Percentiles rank a stretch among this genome's conserved stretches.
Evolutionary conservation across 208 protist species (phyloP).

Genomic region (Trypanosoma caninum): DNA sequence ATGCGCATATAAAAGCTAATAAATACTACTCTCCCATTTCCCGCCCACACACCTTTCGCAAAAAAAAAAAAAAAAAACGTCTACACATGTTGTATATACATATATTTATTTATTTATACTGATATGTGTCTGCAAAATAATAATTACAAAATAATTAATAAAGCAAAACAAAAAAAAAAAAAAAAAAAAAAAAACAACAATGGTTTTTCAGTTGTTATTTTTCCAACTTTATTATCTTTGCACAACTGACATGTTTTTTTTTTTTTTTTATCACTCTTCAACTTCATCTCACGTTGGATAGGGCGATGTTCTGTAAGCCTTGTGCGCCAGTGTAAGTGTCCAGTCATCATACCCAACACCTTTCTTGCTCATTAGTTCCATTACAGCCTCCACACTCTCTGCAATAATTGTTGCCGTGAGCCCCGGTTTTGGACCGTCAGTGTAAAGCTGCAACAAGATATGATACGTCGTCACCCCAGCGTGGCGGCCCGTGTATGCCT

Average conservation of each 20-base stretch:
- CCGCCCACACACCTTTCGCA: not conserved
- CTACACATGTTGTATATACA: not conserved
- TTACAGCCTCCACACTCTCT: slow-evolving; percentile 17
- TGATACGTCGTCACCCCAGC: slow-evolving; percentile 13
- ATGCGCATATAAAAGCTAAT: not conserved
- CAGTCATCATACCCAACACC: slow-evolving; percentile 24
- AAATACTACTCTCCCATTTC: not conserved
- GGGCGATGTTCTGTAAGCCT: slow-evolving; percentile 17
- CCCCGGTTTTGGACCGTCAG: slow-evolving; percentile 12
- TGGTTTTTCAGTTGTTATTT: not conserved
- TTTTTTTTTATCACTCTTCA: not conserved
- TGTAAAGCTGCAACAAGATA: slow-evolving; percentile 21
- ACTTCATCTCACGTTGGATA: slow-evolving; percentile 2
- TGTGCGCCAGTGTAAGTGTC: slow-evolving; percentile 22
- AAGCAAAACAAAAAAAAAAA: not conserved
- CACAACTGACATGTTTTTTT: not conserved
- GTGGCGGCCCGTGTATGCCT: slow-evolving; percentile 5
- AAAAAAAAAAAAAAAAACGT: not conserved
- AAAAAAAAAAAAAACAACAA: not conserved
- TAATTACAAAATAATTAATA: not conserved
- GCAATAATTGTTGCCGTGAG: slow-evolving; percentile 12
- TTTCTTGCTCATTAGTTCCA: slow-evolving; percentile 18
- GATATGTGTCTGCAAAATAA: not conserved
- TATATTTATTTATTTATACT: not conserved
- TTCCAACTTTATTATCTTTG: not conserved